Evolutionary conservation across 176 grass and related monocot species (phyloP).

Genomic region (Lolium multiflorum): DNA sequence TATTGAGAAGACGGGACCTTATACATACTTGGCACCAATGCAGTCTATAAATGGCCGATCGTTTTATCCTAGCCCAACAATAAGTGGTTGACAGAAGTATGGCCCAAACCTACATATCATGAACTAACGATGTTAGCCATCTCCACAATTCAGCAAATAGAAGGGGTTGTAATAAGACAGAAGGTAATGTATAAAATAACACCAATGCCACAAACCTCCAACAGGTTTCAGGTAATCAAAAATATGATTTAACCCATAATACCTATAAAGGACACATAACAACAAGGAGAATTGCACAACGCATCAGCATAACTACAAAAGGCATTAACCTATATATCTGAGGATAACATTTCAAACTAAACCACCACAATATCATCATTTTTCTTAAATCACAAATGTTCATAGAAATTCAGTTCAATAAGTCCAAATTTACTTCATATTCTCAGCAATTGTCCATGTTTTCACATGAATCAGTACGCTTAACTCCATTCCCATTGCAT

Average conservation of each 20-base stretch:
- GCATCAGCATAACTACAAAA: neutral
- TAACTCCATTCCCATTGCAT: neutral
- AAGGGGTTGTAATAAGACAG: neutral
- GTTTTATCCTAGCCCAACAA: conserved; percentile 91
- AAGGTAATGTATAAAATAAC: neutral
- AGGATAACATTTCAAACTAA: neutral
- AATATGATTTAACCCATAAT: neutral
- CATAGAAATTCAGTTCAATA: neutral
- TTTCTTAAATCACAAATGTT: neutral
- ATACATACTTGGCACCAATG: conserved; percentile 92
- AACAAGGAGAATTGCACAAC: neutral
- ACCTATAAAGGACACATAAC: neutral
- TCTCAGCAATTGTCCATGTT: neutral
- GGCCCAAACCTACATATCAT: conserved; percentile 74
- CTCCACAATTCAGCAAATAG: neutral
- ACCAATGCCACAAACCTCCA: neutral
- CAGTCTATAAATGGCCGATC: conserved; percentile 89
- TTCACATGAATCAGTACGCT: neutral
- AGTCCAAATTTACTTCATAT: neutral
- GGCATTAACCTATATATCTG: neutral
- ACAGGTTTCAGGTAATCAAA: neutral
- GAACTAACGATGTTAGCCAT: conserved; percentile 18
- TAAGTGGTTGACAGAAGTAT: conserved; percentile 90
- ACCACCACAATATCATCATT: neutral
- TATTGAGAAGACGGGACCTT: conserved; percentile 5